These are phyloP conservation scores for Globisporangium heterothallicum DNA, from an alignment of 352 stramenopile genomes.

Conservation along the genomic window DNA sequence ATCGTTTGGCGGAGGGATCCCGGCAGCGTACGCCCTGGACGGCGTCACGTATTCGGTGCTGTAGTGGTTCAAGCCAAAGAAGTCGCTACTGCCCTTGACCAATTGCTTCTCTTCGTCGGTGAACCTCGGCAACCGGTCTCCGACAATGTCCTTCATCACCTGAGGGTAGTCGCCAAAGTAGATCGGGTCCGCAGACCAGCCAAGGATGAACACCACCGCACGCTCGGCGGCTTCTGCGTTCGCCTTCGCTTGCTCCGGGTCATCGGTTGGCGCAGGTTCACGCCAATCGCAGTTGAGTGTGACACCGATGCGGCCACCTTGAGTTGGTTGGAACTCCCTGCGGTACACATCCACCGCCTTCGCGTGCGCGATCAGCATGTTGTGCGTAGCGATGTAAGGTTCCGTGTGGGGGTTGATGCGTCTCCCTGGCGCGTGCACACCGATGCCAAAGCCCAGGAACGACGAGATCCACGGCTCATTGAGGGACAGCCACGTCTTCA, in stretches of 20 bases:
- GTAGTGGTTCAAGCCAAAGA: conserved; percentile 96
- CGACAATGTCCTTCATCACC: conserved; percentile 82
- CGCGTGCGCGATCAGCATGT: conserved; percentile 88
- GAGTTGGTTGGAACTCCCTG: conserved; percentile 59
- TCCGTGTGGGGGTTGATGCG: conserved; percentile 44
- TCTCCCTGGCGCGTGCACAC: conserved; percentile 78
- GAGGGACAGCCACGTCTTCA: conserved; percentile 92
- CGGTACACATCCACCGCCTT: conserved; percentile 79
- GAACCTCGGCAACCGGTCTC: conserved; percentile 84
- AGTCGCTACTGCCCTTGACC: conserved; percentile 85
- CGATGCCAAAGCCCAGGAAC: conserved; percentile 82
- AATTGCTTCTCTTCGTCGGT: conserved; percentile 76
- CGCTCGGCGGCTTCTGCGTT: conserved; percentile 67
- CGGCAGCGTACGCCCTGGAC: conserved; percentile 27
- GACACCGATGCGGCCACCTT: conserved; percentile 87
- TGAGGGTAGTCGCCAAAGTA: conserved; percentile 90
- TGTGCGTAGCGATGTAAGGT: conserved; percentile 83
- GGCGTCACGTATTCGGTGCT: conserved; percentile 41
- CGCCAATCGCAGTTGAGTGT: conserved; percentile 89
- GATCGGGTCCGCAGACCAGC: conserved; percentile 92
- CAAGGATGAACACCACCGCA: conserved; percentile 84
- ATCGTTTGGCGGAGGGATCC: conserved; percentile 13
- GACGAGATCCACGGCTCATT: conserved; percentile 89
- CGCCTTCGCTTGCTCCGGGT: conserved; percentile 44
- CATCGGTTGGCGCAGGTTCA: conserved; percentile 53